Conservation (phyloP, 202 grass and related monocot species). For the Bolboschoenoplectus hybrid region DNA sequence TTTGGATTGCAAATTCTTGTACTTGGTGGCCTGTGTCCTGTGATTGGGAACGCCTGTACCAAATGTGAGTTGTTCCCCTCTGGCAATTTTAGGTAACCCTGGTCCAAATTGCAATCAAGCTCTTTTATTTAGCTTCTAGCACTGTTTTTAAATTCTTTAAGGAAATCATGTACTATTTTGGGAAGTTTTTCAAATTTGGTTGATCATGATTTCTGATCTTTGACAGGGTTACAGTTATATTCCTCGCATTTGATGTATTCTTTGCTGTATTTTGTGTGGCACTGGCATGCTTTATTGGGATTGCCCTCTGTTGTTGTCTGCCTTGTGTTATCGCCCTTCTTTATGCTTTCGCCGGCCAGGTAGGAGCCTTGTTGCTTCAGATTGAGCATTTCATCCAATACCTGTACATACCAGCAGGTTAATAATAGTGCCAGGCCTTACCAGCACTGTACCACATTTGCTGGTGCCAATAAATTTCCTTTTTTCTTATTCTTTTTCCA, state of each 20-base stretch:
- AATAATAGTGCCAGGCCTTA: slow-evolving; percentile 3
- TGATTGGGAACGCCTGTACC: background rate
- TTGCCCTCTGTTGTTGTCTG: slow-evolving; percentile 95
- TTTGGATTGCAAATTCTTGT: background rate
- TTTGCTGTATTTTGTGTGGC: slow-evolving; percentile 82
- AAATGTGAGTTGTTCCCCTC: background rate
- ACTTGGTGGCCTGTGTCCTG: background rate
- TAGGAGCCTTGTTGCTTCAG: slow-evolving; percentile 32
- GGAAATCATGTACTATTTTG: background rate
- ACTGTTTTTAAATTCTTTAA: background rate
- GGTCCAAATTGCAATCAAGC: background rate
- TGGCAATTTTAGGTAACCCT: slow-evolving; percentile 14
- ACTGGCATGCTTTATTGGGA: slow-evolving; percentile 86
- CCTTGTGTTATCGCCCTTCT: slow-evolving; percentile 95
- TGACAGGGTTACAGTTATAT: slow-evolving; percentile 74
- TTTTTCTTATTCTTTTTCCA: background rate
- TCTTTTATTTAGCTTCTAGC: background rate
- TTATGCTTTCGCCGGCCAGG: slow-evolving; percentile 84
- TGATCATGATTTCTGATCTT: slow-evolving; percentile 23
- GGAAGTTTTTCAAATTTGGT: background rate
- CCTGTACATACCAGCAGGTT: background rate
- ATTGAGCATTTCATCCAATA: background rate
- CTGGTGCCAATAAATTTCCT: background rate
- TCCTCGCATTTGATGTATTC: slow-evolving; percentile 90
- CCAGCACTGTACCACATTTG: background rate